Percentiles rank a stretch among this genome's conserved stretches.
Evolutionary conservation across 2,329 filamentous ascomycete species (phyloP).

Genomic region (Metarhizium rileyi): DNA sequence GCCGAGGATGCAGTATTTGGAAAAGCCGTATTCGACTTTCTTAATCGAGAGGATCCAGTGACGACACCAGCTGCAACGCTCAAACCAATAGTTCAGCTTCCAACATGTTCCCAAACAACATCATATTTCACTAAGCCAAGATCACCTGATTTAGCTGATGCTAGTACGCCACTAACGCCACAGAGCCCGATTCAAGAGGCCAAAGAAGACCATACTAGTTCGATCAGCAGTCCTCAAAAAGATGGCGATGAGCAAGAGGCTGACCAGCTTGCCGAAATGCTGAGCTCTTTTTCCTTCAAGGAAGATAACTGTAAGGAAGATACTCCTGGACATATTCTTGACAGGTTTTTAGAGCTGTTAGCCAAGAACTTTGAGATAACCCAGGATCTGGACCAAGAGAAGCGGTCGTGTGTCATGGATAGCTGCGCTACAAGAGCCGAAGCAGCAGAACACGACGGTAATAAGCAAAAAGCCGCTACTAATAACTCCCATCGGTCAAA

Average conservation of each 20-base stretch:
- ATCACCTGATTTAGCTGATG: neutral
- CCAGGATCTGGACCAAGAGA: neutral
- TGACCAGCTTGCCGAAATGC: conserved; percentile 1
- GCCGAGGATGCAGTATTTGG: neutral
- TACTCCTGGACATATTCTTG: conserved; percentile 1
- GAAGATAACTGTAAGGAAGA: neutral
- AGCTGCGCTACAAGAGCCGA: neutral
- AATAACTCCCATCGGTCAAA: neutral
- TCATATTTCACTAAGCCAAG: neutral
- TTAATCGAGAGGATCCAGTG: neutral
- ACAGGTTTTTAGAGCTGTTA: conserved; percentile 3
- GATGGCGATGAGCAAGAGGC: conserved; percentile 1
- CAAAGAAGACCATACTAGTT: neutral
- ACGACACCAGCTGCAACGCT: neutral
- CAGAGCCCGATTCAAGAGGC: neutral
- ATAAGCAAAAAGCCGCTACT: neutral
- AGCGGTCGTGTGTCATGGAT: conserved; percentile 2
- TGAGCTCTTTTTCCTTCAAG: conserved; percentile 6
- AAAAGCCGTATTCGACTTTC: conserved; percentile 3
- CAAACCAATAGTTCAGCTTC: neutral
- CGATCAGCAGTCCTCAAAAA: neutral
- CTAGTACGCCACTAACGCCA: neutral
- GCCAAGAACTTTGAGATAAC: neutral
- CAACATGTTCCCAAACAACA: neutral
- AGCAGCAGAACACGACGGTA: neutral